Base-by-base conservation (phyloP, 2,329 filamentous ascomycete species). In the Pseudodiploospora longispora region DNA sequence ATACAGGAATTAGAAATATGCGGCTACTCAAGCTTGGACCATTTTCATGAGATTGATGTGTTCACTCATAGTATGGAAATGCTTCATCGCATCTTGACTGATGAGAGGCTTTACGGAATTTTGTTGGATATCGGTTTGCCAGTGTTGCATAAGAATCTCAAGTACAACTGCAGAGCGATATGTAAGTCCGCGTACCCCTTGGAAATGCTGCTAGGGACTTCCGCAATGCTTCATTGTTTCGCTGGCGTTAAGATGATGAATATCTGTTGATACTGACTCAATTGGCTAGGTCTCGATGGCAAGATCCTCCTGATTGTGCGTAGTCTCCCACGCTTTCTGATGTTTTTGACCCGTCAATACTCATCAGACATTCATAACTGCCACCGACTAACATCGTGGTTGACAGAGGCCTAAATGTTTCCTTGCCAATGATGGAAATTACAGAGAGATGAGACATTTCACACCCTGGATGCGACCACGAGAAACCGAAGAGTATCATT, bases 341-440 rank as follows among this genome's bases (percentile, higher is more conserved):
- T 27, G 28, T 33, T 40, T 8, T 27, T 28, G 9, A 27, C 38
- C 38, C 28, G 27, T 7, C 12, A 29, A 9, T 40, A 8, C 28
- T 40, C 27, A 40, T 28, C n/a, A 8, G 28, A 30, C 38, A 40
- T 19, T 19, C 19, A 19, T 19, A 19, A 19, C 19, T 19, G 19
- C 19, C 19, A 19, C 19, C 19, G 19, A 19, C 19, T 19, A 19
- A 19, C 28, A 30, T 28, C 36, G 28, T 38, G 36, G 36, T 19
- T 6, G 38, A 31, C n/a, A 40, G 38, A 10, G 29, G 32, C n/a
- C 30, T 28, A 31, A 40, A 40, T 12, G 28, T 40, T 10, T 7
- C 54, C 72, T 89, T 5, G 83, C 83, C 39, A 83, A 85, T 48
- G 82, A 87, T 59, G 84, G 83, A 4, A 54, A 65, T 33, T 68